These are phyloP conservation scores for Ambrosia trifida DNA, from an alignment of 129 eudicot species.

Conservation along the genomic window DNA sequence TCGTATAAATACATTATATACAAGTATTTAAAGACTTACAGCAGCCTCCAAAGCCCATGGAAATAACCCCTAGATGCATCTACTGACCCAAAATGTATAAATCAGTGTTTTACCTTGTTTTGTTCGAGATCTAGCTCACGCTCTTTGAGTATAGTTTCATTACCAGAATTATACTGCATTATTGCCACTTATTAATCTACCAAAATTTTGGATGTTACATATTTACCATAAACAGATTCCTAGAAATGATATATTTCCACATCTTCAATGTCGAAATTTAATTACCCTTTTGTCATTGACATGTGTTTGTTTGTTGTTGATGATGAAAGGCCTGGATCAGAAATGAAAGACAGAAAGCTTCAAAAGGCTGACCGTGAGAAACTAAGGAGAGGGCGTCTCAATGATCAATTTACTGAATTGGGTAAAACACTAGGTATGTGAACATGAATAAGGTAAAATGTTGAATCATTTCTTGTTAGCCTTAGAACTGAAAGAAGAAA, in stretches of 20 bases:
- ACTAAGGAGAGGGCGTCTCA: constrained; percentile 80
- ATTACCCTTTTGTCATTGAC: neutral
- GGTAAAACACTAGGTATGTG: constrained; percentile 82
- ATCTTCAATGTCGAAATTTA: too few relatives aligned
- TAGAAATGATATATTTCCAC: neutral
- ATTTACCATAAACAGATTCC: neutral
- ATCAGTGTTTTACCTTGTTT: too few relatives aligned
- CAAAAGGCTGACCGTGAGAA: constrained; percentile 97
- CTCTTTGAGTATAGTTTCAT: neutral
- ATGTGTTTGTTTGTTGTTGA: constrained; percentile 21
- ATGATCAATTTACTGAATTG: constrained; percentile 84
- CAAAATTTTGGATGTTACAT: neutral
- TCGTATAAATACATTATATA: too few relatives aligned
- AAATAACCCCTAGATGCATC: too few relatives aligned
- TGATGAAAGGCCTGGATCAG: constrained; percentile 57
- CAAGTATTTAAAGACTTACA: too few relatives aligned
- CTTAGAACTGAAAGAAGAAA: too few relatives aligned
- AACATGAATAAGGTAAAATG: too few relatives aligned
- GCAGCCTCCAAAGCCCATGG: too few relatives aligned
- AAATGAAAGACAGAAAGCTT: constrained; percentile 72
- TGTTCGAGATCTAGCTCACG: too few relatives aligned
- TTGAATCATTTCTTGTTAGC: too few relatives aligned
- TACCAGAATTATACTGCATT: neutral
- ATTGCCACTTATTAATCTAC: neutral
- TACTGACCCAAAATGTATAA: neutral